A percentile compares a stretch with the other conserved stretches of the same genome.
These are phyloP conservation scores for Coprinopsis sp. DNA, from an alignment of 768 basidiomycete genomes.

Conservation along the genomic window DNA sequence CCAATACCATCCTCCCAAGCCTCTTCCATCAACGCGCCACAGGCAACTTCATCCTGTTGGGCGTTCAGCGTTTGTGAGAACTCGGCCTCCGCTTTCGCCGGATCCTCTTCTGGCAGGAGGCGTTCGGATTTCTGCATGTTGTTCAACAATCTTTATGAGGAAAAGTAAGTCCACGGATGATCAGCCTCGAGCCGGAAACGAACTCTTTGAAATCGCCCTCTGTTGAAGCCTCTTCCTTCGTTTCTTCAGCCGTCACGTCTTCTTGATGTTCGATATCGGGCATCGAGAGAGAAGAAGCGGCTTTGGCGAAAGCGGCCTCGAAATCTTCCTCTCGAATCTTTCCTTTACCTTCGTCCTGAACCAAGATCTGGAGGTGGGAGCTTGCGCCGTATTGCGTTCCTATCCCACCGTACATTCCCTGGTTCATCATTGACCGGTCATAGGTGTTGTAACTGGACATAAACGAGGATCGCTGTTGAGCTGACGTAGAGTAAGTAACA, in stretches of 20 bases:
- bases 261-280: constrained; percentile 35
- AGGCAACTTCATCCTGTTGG: constrained; percentile 63
- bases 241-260: constrained; percentile 42
- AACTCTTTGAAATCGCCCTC: constrained; percentile 54
- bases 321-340: constrained; percentile 77
- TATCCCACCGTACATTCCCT: constrained; percentile 34
- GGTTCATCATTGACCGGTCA: constrained; percentile 29
- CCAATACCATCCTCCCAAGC: constrained; percentile 62
- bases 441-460: constrained; percentile 32
- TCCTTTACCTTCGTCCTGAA: constrained; percentile 64
- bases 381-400: constrained; percentile 31
- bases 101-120: constrained; percentile 55
- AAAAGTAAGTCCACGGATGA: constrained; percentile 1
- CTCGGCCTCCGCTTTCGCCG: constrained; percentile 80
- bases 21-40: constrained; percentile 54
- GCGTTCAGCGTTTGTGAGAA: constrained; percentile 73
- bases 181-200: constrained; percentile 12
- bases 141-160: constrained; percentile 52
- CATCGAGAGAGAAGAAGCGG: constrained; percentile 45
- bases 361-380: constrained; percentile 17
- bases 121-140: constrained; percentile 53
- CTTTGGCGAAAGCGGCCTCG: constrained; percentile 78
- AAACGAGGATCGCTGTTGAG: constrained; percentile 39
- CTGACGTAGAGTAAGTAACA: constrained; percentile 17
- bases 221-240: no score